A percentile compares a stretch with the other conserved stretches of the same genome.
phyloP scores from a whole-genome alignment of 495 filamentous ascomycete genomes.

The Hyaloscypha variabilis region DNA sequence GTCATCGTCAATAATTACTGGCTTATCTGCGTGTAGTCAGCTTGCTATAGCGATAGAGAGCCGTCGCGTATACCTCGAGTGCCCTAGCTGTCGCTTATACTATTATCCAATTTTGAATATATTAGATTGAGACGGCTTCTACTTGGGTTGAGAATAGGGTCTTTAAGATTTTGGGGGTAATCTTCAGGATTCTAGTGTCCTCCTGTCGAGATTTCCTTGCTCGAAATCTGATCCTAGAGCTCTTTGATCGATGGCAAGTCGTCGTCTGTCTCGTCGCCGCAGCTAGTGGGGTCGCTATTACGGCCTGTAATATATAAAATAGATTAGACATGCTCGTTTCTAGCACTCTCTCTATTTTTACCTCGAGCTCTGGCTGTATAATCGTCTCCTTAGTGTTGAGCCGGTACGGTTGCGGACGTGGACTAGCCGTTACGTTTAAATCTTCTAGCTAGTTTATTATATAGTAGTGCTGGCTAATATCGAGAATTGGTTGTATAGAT shows the following conservation, averaged over 20 bases:
- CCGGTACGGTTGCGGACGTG: background rate
- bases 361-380: background rate
- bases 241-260: background rate
- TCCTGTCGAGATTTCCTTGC: background rate
- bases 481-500: background rate
- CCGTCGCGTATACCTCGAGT: background rate
- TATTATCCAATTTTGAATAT: background rate
- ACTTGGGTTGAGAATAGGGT: background rate
- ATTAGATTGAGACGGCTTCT: background rate
- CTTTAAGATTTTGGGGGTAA: background rate
- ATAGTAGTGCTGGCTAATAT: background rate
- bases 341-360: background rate
- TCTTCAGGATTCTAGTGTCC: background rate
- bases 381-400: background rate
- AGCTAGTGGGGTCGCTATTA: background rate
- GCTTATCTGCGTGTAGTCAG: background rate
- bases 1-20: slow-evolving; percentile 7
- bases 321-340: background rate
- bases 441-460: background rate
- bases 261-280: background rate
- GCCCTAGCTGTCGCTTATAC: background rate
- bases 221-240: background rate
- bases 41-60: background rate
- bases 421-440: background rate
- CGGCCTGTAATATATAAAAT: background rate